A percentile compares a stretch with the other conserved stretches of the same genome.
Evolutionary conservation across 805 yeast species (phyloP).

Genomic region (Wickerhamomyces kurtzmanii): DNA sequence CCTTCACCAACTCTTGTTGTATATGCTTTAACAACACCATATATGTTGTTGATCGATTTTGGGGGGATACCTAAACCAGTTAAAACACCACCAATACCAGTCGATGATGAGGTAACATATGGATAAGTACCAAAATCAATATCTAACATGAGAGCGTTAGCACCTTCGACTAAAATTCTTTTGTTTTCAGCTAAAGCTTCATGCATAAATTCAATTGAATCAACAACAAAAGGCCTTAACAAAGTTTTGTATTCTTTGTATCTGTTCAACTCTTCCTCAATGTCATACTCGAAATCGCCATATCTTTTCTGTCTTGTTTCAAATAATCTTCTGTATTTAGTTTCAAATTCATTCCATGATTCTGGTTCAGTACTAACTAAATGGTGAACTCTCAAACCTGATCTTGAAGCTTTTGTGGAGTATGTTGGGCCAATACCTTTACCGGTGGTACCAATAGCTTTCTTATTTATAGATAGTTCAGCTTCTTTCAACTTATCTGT

Average conservation of each 20-base stretch:
- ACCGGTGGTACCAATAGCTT: constrained; percentile 96
- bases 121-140: constrained; percentile 98
- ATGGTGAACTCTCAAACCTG: constrained; percentile 96
- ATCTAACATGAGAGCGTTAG: constrained; percentile 96
- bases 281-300: constrained; percentile 86
- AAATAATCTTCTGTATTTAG: constrained; percentile 65
- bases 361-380: constrained; percentile 81
- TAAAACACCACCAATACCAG: constrained; percentile 96
- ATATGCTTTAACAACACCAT: constrained; percentile 97
- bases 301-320: constrained; percentile 81
- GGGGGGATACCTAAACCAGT: constrained; percentile 99
- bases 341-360: constrained; percentile 88
- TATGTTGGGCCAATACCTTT: constrained; percentile 99
- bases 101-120: constrained; percentile 88
- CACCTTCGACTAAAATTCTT: constrained; percentile 93
- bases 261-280: constrained; percentile 67
- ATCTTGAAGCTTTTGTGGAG: constrained; percentile 92
- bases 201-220: constrained; percentile 79
- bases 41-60: constrained; percentile 61
- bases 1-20: constrained; percentile 99
- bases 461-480: constrained; percentile 58
- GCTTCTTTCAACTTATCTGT: constrained; percentile 93
- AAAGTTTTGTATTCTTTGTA: constrained; percentile 67
- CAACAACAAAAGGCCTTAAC: constrained; percentile 87
- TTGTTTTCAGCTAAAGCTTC: constrained; percentile 67